Percentiles rank a stretch among this genome's conserved stretches.
Conservation (phyloP, 208 protist genomes). For the Leishmania mexicana region DNA sequence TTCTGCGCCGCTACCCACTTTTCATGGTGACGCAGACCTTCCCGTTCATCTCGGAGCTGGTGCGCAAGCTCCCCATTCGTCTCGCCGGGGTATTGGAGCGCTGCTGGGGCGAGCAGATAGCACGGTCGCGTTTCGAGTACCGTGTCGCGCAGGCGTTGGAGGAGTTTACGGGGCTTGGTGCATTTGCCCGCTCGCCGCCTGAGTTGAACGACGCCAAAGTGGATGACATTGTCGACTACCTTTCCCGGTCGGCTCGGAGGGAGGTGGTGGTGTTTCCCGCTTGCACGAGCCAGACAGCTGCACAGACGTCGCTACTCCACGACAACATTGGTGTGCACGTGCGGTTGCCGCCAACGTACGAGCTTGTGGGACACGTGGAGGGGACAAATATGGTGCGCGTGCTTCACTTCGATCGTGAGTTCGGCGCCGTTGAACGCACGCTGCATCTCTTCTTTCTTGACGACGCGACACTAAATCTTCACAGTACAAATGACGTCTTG, state of each 20-base stretch:
- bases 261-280: constrained; percentile 37
- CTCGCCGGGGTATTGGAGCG: constrained; percentile 52
- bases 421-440: constrained; percentile 58
- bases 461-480: constrained; percentile 31
- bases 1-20: constrained; percentile 74
- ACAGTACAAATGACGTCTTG: constrained; percentile 45
- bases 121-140: constrained; percentile 64
- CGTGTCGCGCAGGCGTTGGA: constrained; percentile 59
- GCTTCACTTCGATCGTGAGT: constrained; percentile 47
- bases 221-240: constrained; percentile 35
- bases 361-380: constrained; percentile 56
- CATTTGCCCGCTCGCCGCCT: constrained; percentile 46
- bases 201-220: constrained; percentile 31
- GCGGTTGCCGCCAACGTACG: constrained; percentile 60
- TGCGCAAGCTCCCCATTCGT: constrained; percentile 49
- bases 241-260: constrained; percentile 15
- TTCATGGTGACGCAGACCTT: constrained; percentile 61
- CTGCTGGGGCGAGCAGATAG: constrained; percentile 53
- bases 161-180: constrained; percentile 59
- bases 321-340: constrained; percentile 32
- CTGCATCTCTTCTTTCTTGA: constrained; percentile 62
- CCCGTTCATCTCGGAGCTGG: constrained; percentile 47
- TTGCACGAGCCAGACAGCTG: neutral
- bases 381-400: constrained; percentile 62
- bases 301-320: neutral